These are phyloP conservation scores for Leccinum variicolor DNA, from an alignment of 768 basidiomycete genomes.

Conservation along the genomic window DNA sequence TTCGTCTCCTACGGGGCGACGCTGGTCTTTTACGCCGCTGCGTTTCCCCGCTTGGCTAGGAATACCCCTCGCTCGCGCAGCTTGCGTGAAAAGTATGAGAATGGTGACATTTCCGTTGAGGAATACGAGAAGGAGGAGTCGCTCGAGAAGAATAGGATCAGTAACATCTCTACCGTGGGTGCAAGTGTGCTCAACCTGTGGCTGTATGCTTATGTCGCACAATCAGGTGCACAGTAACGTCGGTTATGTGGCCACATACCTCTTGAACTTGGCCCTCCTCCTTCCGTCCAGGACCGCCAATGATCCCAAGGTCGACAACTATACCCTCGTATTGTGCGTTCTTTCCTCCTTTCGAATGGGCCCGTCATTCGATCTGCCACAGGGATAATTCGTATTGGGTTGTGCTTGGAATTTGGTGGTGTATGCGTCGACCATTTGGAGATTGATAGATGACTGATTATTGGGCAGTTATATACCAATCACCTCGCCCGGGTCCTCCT, in stretches of 20 bases:
- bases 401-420: constrained; percentile 83
- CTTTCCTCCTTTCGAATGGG: too few relatives aligned
- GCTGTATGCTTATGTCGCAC: not conserved
- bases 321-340: constrained; percentile 64
- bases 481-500: constrained; percentile 77
- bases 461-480: constrained; percentile 70
- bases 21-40: constrained; percentile 74
- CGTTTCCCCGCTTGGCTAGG: constrained; percentile 77
- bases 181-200: not conserved
- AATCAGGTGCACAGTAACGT: constrained; percentile 70
- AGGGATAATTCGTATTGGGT: constrained; percentile 80
- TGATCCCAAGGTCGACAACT: constrained; percentile 70
- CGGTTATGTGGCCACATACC: constrained; percentile 64
- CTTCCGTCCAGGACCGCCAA: constrained; percentile 44
- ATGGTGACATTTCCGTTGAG: constrained; percentile 54
- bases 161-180: constrained; percentile 76
- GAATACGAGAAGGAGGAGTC: constrained; percentile 75
- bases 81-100: constrained; percentile 53
- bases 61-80: constrained; percentile 64
- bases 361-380: not conserved
- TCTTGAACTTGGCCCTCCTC: constrained; percentile 67
- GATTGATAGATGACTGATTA: not conserved
- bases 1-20: constrained; percentile 81
- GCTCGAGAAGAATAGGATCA: constrained; percentile 80
- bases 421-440: constrained; percentile 38